Percentiles rank a stretch among this genome's conserved stretches.
phyloP scores from a whole-genome alignment of 768 basidiomycete species.

The Pulveroboletus sp. region DNA sequence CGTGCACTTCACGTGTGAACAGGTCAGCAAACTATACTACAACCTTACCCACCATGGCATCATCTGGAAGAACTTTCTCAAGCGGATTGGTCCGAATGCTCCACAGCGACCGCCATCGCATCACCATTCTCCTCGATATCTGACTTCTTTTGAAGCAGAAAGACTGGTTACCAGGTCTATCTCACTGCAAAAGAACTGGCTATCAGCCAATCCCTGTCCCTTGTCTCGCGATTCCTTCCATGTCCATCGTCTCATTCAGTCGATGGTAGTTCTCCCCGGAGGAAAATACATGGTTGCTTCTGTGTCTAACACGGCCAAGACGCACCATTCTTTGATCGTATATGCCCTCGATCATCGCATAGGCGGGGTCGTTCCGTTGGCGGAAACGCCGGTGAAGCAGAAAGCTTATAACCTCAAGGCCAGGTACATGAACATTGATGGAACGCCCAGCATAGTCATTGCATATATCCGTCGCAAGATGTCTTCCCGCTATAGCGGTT shows the following conservation, averaged over 20 bases:
- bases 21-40: conserved; percentile 62
- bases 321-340: conserved; percentile 49
- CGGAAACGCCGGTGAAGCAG: conserved; percentile 44
- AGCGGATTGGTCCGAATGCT: conserved; percentile 51
- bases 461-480: conserved; percentile 45
- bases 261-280: conserved; percentile 62
- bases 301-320: conserved; percentile 41
- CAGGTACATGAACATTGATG: conserved; percentile 50
- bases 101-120: conserved; percentile 61
- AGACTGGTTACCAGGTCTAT: conserved; percentile 59
- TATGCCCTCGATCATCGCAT: conserved; percentile 55
- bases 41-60: conserved; percentile 63
- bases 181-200: conserved; percentile 61
- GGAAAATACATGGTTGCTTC: conserved; percentile 69
- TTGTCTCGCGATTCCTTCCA: conserved; percentile 24
- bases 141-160: conserved; percentile 45
- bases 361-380: conserved; percentile 42
- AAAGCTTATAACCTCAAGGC: conserved; percentile 61
- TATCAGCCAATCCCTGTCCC: conserved; percentile 36
- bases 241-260: conserved; percentile 37
- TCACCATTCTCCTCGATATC: conserved; percentile 35
- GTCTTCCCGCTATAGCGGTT: conserved; percentile 10
- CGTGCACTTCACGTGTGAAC: neutral
- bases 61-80: conserved; percentile 67
- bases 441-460: conserved; percentile 53